Evolutionary conservation across 148 eudicot genomes (phyloP).

Genomic region (Chenopodium berlandieri): DNA sequence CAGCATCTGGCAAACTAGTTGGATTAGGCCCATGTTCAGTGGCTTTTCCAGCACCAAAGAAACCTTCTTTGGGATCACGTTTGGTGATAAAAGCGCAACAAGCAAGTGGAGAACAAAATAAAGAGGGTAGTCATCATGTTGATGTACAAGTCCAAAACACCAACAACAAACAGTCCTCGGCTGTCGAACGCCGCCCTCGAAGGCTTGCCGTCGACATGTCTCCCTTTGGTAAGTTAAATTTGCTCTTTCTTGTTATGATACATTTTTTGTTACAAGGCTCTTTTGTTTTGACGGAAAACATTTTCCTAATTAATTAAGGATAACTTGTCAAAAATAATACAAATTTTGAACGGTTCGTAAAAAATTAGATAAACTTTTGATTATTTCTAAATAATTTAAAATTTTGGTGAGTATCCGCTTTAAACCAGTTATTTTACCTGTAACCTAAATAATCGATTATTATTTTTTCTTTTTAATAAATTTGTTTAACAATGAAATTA

Average conservation of each 20-base stretch:
- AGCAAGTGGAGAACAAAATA: slow-evolving; percentile 28
- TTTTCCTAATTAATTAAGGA: too few species aligned
- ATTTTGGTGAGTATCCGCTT: too few species aligned
- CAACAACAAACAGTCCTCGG: slow-evolving; percentile 28
- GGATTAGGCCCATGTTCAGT: slow-evolving; percentile 29
- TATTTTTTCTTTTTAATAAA: too few species aligned
- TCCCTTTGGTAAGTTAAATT: slow-evolving; percentile 52
- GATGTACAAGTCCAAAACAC: slow-evolving; percentile 17
- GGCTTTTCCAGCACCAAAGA: slow-evolving; percentile 21
- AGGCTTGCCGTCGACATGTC: slow-evolving; percentile 40
- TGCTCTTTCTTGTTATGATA: background rate
- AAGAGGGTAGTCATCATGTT: slow-evolving; percentile 31
- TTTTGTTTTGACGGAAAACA: too few species aligned
- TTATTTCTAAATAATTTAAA: too few species aligned
- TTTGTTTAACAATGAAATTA: too few species aligned
- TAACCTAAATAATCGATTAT: too few species aligned
- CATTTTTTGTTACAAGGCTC: too few species aligned
- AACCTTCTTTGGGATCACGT: slow-evolving; percentile 1
- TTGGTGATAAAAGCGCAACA: slow-evolving; percentile 44
- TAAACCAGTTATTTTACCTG: too few species aligned
- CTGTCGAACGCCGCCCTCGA: slow-evolving; percentile 47
- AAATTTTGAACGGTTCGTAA: too few species aligned
- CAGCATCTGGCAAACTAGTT: background rate
- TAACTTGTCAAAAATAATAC: too few species aligned
- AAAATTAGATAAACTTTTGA: too few species aligned